phyloP scores from a whole-genome alignment of 805 yeast genomes.

The Cyberlindnera galapagoensis region DNA sequence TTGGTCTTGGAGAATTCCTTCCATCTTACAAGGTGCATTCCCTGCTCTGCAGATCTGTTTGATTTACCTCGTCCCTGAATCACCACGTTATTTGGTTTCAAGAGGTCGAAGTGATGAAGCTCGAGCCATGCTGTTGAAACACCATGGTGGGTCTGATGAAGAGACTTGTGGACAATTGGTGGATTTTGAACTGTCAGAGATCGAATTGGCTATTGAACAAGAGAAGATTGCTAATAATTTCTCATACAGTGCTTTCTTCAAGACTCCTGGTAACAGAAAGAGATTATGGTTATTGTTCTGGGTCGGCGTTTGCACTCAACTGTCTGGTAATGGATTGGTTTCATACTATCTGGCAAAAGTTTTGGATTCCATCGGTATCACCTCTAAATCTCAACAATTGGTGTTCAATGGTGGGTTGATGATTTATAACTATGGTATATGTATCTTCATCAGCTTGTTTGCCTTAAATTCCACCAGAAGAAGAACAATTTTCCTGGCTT shows the following conservation, averaged over 20 bases:
- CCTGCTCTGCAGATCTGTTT: slow-evolving; percentile 36
- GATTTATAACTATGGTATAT: slow-evolving; percentile 36
- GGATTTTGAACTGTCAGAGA: slow-evolving; percentile 36
- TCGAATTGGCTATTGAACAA: slow-evolving; percentile 34
- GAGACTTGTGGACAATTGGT: slow-evolving; percentile 23
- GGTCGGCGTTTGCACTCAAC: slow-evolving; percentile 30
- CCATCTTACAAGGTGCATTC: slow-evolving; percentile 42
- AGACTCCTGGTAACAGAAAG: slow-evolving; percentile 34
- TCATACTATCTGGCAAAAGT: slow-evolving; percentile 46
- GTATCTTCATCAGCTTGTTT: slow-evolving; percentile 25
- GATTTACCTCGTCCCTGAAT: slow-evolving; percentile 40
- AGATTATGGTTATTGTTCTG: slow-evolving; percentile 31
- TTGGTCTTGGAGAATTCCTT: slow-evolving; percentile 51
- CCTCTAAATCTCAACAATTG: slow-evolving; percentile 36
- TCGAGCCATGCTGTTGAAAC: slow-evolving; percentile 30
- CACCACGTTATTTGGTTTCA: slow-evolving; percentile 40
- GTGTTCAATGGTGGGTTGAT: slow-evolving; percentile 44
- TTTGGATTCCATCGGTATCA: slow-evolving; percentile 45
- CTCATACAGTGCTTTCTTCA: slow-evolving; percentile 34
- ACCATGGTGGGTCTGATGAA: slow-evolving; percentile 33
- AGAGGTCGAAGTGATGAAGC: slow-evolving; percentile 41
- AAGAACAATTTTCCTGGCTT: slow-evolving; percentile 31
- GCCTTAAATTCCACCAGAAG: slow-evolving; percentile 27
- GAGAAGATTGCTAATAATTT: slow-evolving; percentile 31
- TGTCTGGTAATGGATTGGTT: slow-evolving; percentile 46